Conservation (phyloP, 2,329 filamentous ascomycete species). For the Calonectria pteridis region DNA sequence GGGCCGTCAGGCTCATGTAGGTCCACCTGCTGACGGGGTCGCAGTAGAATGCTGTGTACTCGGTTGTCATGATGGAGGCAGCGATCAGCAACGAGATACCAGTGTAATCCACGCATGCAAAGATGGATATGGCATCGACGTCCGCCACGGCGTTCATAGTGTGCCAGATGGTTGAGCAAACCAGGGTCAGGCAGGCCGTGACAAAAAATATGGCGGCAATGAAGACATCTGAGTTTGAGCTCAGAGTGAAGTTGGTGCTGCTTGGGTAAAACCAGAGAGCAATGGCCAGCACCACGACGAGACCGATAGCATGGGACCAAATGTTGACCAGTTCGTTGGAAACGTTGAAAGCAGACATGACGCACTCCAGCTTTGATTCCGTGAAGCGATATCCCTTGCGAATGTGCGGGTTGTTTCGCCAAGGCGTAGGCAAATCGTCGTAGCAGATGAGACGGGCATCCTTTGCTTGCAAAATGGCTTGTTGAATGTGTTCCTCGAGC, state of each 20-base stretch:
- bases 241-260: constrained; percentile 86
- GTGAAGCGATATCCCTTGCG: constrained; percentile 92
- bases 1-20: constrained; percentile 86
- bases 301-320: constrained; percentile 92
- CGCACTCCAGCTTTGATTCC: constrained; percentile 89
- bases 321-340: constrained; percentile 98
- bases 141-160: constrained; percentile 98
- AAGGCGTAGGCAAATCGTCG: constrained; percentile 89
- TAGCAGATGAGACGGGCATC: constrained; percentile 89
- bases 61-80: constrained; percentile 96
- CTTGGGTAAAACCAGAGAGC: constrained; percentile 97
- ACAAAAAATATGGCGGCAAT: constrained; percentile 97
- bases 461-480: constrained; percentile 79
- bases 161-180: constrained; percentile 97
- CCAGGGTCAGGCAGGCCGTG: constrained; percentile 92
- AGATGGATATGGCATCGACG: constrained; percentile 89
- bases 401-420: constrained; percentile 96
- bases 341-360: constrained; percentile 84
- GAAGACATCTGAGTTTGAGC: constrained; percentile 88
- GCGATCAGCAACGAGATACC: constrained; percentile 96
- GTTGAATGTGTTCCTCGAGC: constrained; percentile 86
- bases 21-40: constrained; percentile 87
- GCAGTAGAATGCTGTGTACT: constrained; percentile 99
- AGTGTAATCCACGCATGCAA: constrained; percentile 98
- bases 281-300: constrained; percentile 87